Base-by-base conservation (phyloP, 2,329 filamentous ascomycete genomes). In the Pseudovirgaria hyperparasitica region DNA sequence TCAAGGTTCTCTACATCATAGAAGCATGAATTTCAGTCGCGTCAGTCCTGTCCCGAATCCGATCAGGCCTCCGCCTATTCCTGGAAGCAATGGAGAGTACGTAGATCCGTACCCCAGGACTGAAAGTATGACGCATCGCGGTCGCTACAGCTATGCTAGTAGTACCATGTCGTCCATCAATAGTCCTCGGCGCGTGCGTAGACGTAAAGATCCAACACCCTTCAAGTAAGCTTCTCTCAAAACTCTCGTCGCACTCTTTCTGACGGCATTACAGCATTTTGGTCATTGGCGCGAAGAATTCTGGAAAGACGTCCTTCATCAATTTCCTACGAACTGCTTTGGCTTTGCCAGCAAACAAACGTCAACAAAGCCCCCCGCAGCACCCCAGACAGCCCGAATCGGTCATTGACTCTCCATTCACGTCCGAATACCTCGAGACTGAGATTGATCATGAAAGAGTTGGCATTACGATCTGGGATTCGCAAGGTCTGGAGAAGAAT, bases 41-140 rank as follows among this genome's bases (percentile, higher is more conserved):
- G 50, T 51, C 9, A 50, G 48, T 4, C 37, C 35, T 17, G 36
- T 38, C n/a, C 65, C 72, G 22, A n/a, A n/a, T n/a, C n/a, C n/a
- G n/a, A n/a, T n/a, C n/a, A n/a, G n/a, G n/a, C 23, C 22, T 21
- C 23, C 9, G 23, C 72, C 74, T 2, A 60, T 77, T 27, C 71
- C 72, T 13, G 41, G 40, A 29, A 42, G 34, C 33, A 68, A 62
- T 49, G 68, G 68, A 31, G 68, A 67, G 25, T 69, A 70, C 36
- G n/a, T n/a, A n/a, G 84, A 92, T 44, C 79, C 82, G 9, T 90
- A 90, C 48, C 74, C 79, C 23, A 72, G 82, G 37, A 77, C 80
- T 19, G 82, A 92, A 62, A 94, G 87, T 66, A 94, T 96, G 82
- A 86, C 87, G 42, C 78, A 96, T 57, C 84, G 90, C 42, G 85